Evolutionary conservation across 73 alveolate genomes (phyloP).

Genomic region (Stentor roeselii): DNA sequence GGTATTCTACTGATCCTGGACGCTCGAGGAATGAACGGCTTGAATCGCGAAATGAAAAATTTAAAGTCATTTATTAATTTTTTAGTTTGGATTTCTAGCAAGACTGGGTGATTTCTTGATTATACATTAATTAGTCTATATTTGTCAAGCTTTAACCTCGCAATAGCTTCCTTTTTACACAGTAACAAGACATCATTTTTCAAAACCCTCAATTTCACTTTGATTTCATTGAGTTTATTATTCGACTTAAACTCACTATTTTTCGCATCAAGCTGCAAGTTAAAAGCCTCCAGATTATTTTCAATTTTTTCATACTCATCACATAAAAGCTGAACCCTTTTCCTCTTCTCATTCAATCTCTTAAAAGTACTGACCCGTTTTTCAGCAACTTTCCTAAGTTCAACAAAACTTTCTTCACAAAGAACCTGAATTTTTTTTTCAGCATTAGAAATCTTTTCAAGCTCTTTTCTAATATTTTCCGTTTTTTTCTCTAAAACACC

Average conservation of each 20-base stretch:
- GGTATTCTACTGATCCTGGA: too few relatives aligned
- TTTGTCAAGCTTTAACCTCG: neutral
- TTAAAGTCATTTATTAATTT: too few relatives aligned
- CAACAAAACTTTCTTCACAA: neutral
- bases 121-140: conserved; percentile 12
- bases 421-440: neutral
- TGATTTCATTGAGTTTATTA: neutral
- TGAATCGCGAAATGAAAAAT: too few relatives aligned
- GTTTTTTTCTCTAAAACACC: neutral
- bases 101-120: too few relatives aligned
- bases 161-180: neutral
- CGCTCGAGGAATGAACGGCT: neutral
- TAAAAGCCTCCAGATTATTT: neutral
- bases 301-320: neutral
- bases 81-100: too few relatives aligned
- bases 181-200: neutral
- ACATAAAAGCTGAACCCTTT: neutral
- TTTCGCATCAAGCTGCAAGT: neutral
- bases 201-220: neutral
- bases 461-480: neutral
- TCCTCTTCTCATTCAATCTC: neutral
- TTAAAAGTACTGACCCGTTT: neutral
- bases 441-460: neutral
- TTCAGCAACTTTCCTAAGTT: neutral
- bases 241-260: neutral